Evolutionary conservation across 305 asterid genomes (phyloP), one percentile per base, ranked within the genome.

Genomic region (Fraxinus platypoda): DNA sequence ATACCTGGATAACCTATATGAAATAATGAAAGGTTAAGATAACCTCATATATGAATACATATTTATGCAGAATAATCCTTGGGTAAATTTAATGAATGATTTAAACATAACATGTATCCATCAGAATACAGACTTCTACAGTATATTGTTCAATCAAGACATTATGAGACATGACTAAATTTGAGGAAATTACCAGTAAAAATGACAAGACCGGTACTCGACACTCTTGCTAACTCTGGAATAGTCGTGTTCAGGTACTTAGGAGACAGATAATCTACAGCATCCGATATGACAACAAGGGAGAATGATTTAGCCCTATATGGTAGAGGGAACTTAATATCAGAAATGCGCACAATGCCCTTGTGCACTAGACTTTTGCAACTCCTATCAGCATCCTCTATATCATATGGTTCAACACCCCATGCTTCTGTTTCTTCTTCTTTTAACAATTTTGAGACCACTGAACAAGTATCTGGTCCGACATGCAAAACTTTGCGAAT

Each of bases 401-500:
- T 76, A 34, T 88, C 92, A 74, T 86, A 85, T 17, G 91, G 90
- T 71, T 89, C 92, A 23, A 88, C 46, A 21, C 92, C 92, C 88
- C 90, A 89, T 38, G 89, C 91, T 72, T 89, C 92, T 75, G 82
- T 80, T 19, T 86, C 90, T 34, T 88, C 87, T 80, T 87, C 91
- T 76, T 83, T 80, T 79, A 81, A 81, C 76, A 89, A 78, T 31
- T 82, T 85, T 33, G 92, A 87, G 54, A 89, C 86, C 77, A 88
- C 90, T 0, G 90, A 86, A 78, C 92, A 89, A 35, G 88, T 78
- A 72, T 89, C 92, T 25, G 90, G 90, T n/a, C 92, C 92, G 28
- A 89, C 87, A 19, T 87, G 91, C 83, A 89, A 85, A 46, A 89
- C 83, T 76, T 84, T 86, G 49, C 2, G 86, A 87, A 87, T 80